These are phyloP conservation scores for Nigrograna mackinnonii DNA, from an alignment of 2,329 filamentous ascomycete species.

Conservation along the genomic window DNA sequence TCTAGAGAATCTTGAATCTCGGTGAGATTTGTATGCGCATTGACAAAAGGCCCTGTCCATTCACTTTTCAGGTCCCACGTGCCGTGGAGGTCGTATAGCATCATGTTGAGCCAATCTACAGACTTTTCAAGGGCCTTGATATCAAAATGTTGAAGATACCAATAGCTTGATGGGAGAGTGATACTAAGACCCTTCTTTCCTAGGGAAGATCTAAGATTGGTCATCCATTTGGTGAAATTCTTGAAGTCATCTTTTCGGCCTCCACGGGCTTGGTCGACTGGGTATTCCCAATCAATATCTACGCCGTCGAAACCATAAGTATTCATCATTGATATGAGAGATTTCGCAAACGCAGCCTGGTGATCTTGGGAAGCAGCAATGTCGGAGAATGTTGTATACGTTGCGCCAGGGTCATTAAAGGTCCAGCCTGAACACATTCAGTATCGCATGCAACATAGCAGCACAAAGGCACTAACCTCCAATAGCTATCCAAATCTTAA, in stretches of 20 bases:
- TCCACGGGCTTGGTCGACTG: constrained; percentile 31
- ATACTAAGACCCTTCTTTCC: constrained; percentile 23
- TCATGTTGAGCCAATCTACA: constrained; percentile 51
- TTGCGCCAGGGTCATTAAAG: constrained; percentile 29
- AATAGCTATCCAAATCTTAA: constrained; percentile 42
- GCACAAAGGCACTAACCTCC: too few relatives aligned
- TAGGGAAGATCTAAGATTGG: constrained; percentile 22
- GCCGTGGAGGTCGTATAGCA: constrained; percentile 53
- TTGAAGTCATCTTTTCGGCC: constrained; percentile 36
- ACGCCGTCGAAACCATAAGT: constrained; percentile 48
- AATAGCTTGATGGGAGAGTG: constrained; percentile 27
- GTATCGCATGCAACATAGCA: too few relatives aligned
- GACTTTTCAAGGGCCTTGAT: constrained; percentile 21
- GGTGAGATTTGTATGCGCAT: constrained; percentile 52
- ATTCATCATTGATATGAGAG: constrained; percentile 43
- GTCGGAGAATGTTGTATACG: constrained; percentile 39
- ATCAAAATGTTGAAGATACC: constrained; percentile 30
- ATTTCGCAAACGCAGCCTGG: constrained; percentile 41
- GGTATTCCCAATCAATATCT: constrained; percentile 53
- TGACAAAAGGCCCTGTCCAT: constrained; percentile 34
- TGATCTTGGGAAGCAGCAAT: constrained; percentile 33
- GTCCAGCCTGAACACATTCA: too few relatives aligned
- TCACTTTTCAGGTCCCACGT: constrained; percentile 8
- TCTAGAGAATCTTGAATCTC: constrained; percentile 49
- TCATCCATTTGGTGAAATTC: constrained; percentile 22